These are phyloP conservation scores for Metschnikowia rubicola DNA, from an alignment of 805 yeast genomes.

Conservation along the genomic window DNA sequence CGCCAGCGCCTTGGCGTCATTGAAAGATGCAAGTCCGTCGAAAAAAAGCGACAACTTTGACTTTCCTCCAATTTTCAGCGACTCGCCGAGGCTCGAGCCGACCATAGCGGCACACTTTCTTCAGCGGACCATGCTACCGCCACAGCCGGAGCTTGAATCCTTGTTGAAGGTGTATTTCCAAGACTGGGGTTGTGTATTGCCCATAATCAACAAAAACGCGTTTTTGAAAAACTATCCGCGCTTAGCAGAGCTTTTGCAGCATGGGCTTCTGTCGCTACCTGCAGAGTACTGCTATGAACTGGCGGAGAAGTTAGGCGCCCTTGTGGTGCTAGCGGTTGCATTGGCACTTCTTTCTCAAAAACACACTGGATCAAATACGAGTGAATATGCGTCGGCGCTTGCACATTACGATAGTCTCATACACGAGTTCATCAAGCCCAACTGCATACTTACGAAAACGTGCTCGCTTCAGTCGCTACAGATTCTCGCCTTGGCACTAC, in stretches of 20 bases:
- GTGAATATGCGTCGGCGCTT: constrained; percentile 19
- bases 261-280: constrained; percentile 15
- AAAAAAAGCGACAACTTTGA: constrained; percentile 2
- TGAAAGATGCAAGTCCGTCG: constrained; percentile 35
- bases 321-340: constrained; percentile 45
- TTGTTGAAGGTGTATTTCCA: constrained; percentile 66
- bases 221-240: constrained; percentile 58
- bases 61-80: constrained; percentile 23
- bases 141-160: constrained; percentile 62
- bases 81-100: constrained; percentile 25
- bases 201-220: constrained; percentile 65
- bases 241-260: constrained; percentile 47
- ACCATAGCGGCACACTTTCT: constrained; percentile 47
- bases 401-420: constrained; percentile 59
- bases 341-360: constrained; percentile 46
- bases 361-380: constrained; percentile 19
- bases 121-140: constrained; percentile 29
- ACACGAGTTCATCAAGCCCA: constrained; percentile 57
- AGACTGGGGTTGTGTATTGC: constrained; percentile 72
- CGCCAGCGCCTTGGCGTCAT: constrained; percentile 65
- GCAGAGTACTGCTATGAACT: constrained; percentile 24
- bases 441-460: constrained; percentile 51
- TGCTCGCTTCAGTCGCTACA: constrained; percentile 71
- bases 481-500: constrained; percentile 61
- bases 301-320: constrained; percentile 56